phyloP scores from a whole-genome alignment of 768 basidiomycete species.

The Pseudohyphozyma bogoriensis region DNA sequence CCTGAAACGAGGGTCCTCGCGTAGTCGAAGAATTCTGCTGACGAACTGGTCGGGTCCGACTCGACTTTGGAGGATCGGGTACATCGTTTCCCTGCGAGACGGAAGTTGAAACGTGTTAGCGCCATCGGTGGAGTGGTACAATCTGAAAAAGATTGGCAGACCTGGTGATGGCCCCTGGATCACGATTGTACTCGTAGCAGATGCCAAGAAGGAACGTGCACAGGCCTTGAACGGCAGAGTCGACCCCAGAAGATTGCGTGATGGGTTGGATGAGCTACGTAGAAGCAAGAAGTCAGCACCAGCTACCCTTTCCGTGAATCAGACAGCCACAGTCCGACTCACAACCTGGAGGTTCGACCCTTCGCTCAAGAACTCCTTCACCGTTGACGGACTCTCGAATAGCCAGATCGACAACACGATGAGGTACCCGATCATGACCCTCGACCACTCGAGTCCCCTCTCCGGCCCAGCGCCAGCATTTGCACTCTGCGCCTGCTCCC shows the following conservation, averaged over 20 bases:
- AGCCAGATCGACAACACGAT: constrained; percentile 80
- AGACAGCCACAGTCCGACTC: constrained; percentile 38
- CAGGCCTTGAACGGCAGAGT: constrained; percentile 76
- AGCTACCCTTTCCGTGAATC: not conserved
- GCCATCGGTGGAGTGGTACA: too few species aligned
- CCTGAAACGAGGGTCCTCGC: constrained; percentile 90
- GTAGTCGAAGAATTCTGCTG: constrained; percentile 70
- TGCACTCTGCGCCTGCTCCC: constrained; percentile 46
- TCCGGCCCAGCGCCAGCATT: constrained; percentile 49
- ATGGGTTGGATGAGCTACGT: constrained; percentile 83
- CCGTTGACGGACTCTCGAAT: constrained; percentile 86
- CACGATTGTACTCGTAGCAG: constrained; percentile 92
- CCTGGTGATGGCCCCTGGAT: constrained; percentile 93
- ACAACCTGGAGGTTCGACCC: constrained; percentile 85
- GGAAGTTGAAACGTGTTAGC: not conserved
- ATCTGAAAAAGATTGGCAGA: constrained; percentile 36
- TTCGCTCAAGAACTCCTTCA: constrained; percentile 73
- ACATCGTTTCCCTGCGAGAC: constrained; percentile 57
- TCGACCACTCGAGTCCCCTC: constrained; percentile 75
- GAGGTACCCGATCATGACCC: constrained; percentile 75
- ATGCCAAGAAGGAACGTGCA: constrained; percentile 84
- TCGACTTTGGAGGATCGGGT: constrained; percentile 72
- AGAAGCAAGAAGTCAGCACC: not conserved
- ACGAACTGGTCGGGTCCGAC: constrained; percentile 82
- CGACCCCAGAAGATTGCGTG: constrained; percentile 75